Evolutionary conservation across 2,329 filamentous ascomycete species (phyloP).

Genomic region (Ascochyta clinopodiicola): DNA sequence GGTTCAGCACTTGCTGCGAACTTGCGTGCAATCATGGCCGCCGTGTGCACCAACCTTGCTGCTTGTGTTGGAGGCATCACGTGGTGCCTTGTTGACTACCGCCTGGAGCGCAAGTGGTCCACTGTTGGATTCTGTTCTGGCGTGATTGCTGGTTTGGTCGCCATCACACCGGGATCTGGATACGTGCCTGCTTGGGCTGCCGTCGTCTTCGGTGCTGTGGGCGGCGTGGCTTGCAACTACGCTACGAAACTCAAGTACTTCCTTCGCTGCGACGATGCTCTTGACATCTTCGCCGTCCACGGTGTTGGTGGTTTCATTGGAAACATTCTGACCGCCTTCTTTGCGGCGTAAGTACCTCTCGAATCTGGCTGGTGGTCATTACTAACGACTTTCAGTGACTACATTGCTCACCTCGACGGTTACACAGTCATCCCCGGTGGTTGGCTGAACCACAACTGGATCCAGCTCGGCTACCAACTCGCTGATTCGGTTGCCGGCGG

Average conservation of each 20-base stretch:
- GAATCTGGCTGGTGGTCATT: not conserved
- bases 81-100: slow-evolving; percentile 88
- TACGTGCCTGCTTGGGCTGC: slow-evolving; percentile 86
- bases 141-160: slow-evolving; percentile 84
- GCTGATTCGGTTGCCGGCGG: slow-evolving; percentile 80
- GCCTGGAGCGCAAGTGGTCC: slow-evolving; percentile 89
- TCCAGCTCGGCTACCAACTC: slow-evolving; percentile 83
- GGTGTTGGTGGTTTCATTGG: slow-evolving; percentile 65
- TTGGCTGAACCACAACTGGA: slow-evolving; percentile 84
- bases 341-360: slow-evolving; percentile 67
- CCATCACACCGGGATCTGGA: slow-evolving; percentile 86
- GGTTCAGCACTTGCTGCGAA: slow-evolving; percentile 83
- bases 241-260: slow-evolving; percentile 91
- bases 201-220: slow-evolving; percentile 77
- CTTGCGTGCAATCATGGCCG: slow-evolving; percentile 84
- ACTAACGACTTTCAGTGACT: slow-evolving; percentile 58
- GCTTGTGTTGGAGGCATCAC: slow-evolving; percentile 85
- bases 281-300: slow-evolving; percentile 75
- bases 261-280: slow-evolving; percentile 79
- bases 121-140: slow-evolving; percentile 93
- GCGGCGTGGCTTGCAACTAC: slow-evolving; percentile 82
- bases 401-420: slow-evolving; percentile 83
- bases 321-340: slow-evolving; percentile 71
- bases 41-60: slow-evolving; percentile 83
- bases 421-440: slow-evolving; percentile 71